A percentile compares a stretch with the other conserved stretches of the same genome.
Conservation (phyloP, 1,139 yeast species). For the Debaryomyces sp. region DNA sequence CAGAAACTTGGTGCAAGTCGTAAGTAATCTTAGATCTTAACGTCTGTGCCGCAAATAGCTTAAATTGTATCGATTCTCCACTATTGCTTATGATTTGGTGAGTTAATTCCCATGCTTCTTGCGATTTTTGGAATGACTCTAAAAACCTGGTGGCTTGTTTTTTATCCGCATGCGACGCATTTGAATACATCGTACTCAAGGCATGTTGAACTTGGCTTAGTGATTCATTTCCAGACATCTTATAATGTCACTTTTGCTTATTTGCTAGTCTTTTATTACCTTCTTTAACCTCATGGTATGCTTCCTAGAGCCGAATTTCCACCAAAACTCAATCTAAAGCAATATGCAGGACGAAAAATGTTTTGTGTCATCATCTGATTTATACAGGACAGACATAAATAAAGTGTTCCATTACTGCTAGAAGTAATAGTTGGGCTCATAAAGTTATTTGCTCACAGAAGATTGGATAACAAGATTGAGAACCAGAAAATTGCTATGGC, state of each 20-base stretch:
- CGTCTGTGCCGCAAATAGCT: slow-evolving; percentile 89
- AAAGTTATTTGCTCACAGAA: neutral
- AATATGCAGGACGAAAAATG: neutral
- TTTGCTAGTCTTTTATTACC: neutral
- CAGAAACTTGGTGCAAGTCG: slow-evolving; percentile 78
- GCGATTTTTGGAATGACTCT: slow-evolving; percentile 81
- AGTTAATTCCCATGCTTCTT: slow-evolving; percentile 65
- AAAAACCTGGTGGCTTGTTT: slow-evolving; percentile 65
- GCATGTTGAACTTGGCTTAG: slow-evolving; percentile 46
- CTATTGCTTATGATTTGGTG: slow-evolving; percentile 34
- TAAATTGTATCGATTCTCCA: slow-evolving; percentile 48
- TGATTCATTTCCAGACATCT: slow-evolving; percentile 12
- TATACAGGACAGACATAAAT: neutral
- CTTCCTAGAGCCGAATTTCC: neutral
- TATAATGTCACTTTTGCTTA: slow-evolving; percentile 1
- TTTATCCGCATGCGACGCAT: slow-evolving; percentile 53
- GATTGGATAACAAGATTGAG: neutral
- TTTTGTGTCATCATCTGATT: neutral
- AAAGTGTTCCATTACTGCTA: neutral
- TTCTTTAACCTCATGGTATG: neutral
- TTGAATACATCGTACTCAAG: slow-evolving; percentile 62
- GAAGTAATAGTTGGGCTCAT: neutral
- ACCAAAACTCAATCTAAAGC: neutral
- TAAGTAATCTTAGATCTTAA: slow-evolving; percentile 81
- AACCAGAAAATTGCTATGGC: neutral